A percentile compares a stretch with the other conserved stretches of the same genome.
These are phyloP conservation scores for Aspergillus eucalypticola DNA, from an alignment of 2,329 filamentous ascomycete species.

Conservation along the genomic window DNA sequence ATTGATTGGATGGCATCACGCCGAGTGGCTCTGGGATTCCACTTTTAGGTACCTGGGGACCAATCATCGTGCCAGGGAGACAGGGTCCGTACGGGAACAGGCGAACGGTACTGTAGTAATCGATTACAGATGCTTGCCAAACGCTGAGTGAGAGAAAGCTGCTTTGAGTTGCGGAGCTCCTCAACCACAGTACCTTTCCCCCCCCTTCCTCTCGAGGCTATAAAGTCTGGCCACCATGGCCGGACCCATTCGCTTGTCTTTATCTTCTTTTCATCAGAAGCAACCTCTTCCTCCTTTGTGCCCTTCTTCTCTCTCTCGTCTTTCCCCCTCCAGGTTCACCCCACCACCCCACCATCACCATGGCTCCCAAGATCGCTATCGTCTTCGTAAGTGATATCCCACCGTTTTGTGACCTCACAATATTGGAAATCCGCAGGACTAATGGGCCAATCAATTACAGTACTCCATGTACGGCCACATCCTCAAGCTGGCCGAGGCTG, in stretches of 20 bases:
- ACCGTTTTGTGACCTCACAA: conserved; percentile 3
- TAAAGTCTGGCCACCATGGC: not conserved
- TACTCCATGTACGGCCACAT: conserved; percentile 97
- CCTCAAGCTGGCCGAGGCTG: conserved; percentile 77
- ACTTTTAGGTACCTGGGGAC: not conserved
- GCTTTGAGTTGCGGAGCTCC: not conserved
- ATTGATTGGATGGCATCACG: conserved; percentile 4
- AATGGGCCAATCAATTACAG: conserved; percentile 45
- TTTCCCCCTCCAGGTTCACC: conserved; percentile 2
- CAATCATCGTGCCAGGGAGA: not conserved
- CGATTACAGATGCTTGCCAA: conserved; percentile 12
- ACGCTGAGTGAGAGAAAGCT: not conserved
- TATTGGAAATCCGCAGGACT: not conserved
- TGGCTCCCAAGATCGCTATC: conserved; percentile 91
- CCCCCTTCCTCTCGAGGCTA: not conserved
- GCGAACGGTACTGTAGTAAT: not conserved
- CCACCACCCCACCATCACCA: conserved; percentile 47
- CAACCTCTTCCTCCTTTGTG: not conserved
- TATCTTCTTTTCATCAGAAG: not conserved
- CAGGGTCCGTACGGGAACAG: not conserved
- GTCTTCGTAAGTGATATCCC: conserved; percentile 67
- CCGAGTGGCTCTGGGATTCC: not conserved
- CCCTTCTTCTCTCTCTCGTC: not conserved
- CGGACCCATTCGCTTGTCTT: not conserved
- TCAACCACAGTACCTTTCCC: too few relatives aligned